These are phyloP conservation scores for Fusarium anguioides DNA, from an alignment of 2,329 filamentous ascomycete species.

Conservation along the genomic window DNA sequence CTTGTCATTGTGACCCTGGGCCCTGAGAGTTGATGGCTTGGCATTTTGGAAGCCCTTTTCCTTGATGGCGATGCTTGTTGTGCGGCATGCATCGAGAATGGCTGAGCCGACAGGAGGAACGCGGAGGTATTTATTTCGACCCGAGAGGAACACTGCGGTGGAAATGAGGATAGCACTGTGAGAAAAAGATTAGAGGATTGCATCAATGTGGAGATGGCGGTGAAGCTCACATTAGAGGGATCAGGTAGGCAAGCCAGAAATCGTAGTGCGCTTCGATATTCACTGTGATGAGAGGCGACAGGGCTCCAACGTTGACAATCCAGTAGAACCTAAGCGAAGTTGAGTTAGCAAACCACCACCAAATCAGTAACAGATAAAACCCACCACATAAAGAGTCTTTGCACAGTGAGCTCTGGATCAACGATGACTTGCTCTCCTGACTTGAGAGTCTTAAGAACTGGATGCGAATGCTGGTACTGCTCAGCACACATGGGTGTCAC, in stretches of 20 bases:
- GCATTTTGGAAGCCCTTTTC: conserved; percentile 2
- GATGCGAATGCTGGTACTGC: not conserved
- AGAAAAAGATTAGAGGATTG: not conserved
- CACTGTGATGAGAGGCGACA: conserved; percentile 6
- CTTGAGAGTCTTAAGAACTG: conserved; percentile 9
- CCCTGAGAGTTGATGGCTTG: not conserved
- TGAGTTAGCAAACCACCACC: rapidly evolving
- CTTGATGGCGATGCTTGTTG: not conserved
- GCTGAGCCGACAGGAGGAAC: conserved; percentile 5
- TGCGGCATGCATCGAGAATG: not conserved
- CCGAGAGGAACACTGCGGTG: not conserved
- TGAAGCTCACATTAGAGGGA: not conserved
- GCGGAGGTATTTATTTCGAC: conserved; percentile 3
- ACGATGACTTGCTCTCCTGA: conserved; percentile 1
- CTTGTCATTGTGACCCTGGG: not conserved
- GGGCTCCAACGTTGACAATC: conserved; percentile 8
- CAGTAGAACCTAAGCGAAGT: conserved; percentile 1
- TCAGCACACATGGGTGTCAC: conserved; percentile 11
- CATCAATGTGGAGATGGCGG: no score
- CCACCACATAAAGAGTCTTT: conserved; percentile 10
- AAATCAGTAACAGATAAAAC: rapidly evolving
- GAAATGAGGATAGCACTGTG: not conserved
- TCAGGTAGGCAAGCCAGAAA: conserved; percentile 5
- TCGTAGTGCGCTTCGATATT: not conserved
- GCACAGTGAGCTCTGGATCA: conserved; percentile 1